Base-by-base conservation (phyloP, 2,329 filamentous ascomycete species). In the Verticillium zaregamsianum region DNA sequence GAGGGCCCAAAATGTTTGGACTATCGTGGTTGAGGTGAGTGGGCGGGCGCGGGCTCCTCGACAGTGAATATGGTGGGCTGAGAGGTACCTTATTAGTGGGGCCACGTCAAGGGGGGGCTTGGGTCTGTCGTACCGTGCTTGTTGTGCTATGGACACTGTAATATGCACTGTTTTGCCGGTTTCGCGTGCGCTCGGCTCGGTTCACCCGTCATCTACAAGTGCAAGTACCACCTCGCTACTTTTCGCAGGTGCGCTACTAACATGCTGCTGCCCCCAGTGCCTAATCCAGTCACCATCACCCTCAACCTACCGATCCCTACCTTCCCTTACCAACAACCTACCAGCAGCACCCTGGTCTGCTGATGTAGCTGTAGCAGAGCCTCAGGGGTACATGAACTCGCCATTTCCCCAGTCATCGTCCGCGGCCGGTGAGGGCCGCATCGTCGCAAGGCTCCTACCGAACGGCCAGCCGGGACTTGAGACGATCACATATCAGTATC, bases 401-500 rank as follows among this genome's bases (percentile, higher is more conserved):
- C 91, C 92, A 9, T 96, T 96, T 72, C 87, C 90, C 58, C 80
- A 85, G 59, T 91, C 91, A 32, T 84, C 89, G 45, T 90, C 91
- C 28, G 81, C 82, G 59, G 86, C 93, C 25, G 95, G 95, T 62
- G 83, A 91, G 71, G 95, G 95, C 64, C 84, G 82, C 66, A 90
- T 97, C 67, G 82, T 92, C 59, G 86, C 92, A 62, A 86, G 86
- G 23, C 78, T 91, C 6, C 82, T 93, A 11, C 91, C 93, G 39
- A 88, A 89, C 35, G 83, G 85, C 31, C 85, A 85, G 57, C 91
- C 91, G 15, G 87, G 88, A 55, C 83, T 97, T 33, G 86, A 89
- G 64, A 86, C 83, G 35, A 85, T 97, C 66, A 89, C 88, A 39
- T 98, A 96, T 73, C 92, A 96, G 73, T 99, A 98, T 71, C 95